phyloP scores from a whole-genome alignment of 2,329 filamentous ascomycete genomes.

The Ramichloridium luteum region DNA sequence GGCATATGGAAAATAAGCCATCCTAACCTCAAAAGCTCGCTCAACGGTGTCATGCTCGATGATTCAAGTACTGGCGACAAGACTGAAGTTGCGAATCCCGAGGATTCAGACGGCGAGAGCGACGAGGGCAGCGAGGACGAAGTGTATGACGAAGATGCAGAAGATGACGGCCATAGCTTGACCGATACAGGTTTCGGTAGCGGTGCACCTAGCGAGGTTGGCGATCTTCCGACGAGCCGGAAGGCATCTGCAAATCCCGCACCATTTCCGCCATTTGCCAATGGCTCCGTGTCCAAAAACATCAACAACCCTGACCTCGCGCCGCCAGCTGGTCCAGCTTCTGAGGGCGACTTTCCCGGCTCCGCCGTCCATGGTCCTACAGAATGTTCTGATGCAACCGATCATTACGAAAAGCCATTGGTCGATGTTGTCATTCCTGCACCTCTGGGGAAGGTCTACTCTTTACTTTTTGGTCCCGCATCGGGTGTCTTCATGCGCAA shows the following conservation, averaged over 20 bases:
- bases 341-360: conserved; percentile 66
- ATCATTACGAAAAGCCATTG: conserved; percentile 73
- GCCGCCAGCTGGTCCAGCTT: conserved; percentile 29
- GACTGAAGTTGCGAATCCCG: conserved; percentile 70
- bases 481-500: conserved; percentile 75
- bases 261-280: conserved; percentile 25
- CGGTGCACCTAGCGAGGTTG: conserved; percentile 41
- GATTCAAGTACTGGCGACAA: conserved; percentile 71
- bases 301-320: conserved; percentile 26
- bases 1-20: conserved; percentile 98
- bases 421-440: conserved; percentile 79
- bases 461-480: conserved; percentile 68
- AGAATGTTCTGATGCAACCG: conserved; percentile 64
- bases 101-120: conserved; percentile 31
- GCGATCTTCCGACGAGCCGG: conserved; percentile 42
- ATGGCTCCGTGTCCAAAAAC: conserved; percentile 23
- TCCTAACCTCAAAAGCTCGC: conserved; percentile 76
- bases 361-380: conserved; percentile 72
- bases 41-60: conserved; percentile 77
- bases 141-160: conserved; percentile 67
- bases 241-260: conserved; percentile 54
- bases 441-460: conserved; percentile 84
- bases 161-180: conserved; percentile 53
- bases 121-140: conserved; percentile 62
- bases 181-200: conserved; percentile 43